Evolutionary conservation across 148 eudicot genomes (phyloP).

Genomic region (Limonium bicolor): DNA sequence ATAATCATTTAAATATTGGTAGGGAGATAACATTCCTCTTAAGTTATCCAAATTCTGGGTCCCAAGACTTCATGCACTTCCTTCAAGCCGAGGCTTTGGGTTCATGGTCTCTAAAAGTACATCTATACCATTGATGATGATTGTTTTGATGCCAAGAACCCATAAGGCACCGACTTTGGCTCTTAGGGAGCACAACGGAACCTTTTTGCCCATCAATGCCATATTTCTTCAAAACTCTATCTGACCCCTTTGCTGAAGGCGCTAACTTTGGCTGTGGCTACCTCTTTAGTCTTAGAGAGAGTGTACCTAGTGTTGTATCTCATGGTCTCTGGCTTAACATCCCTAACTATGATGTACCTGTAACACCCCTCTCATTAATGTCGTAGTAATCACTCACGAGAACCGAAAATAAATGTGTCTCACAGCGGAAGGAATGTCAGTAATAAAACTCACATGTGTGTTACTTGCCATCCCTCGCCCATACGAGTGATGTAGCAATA

Average conservation of each 20-base stretch:
- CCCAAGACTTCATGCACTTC: constrained; percentile 51
- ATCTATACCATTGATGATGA: constrained; percentile 64
- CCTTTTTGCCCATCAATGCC: constrained; percentile 49
- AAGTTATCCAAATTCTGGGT: constrained; percentile 41
- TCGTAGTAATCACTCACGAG: no score
- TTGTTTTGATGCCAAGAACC: constrained; percentile 57
- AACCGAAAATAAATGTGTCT: no score
- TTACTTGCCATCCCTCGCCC: no score
- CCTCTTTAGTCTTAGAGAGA: constrained; percentile 42
- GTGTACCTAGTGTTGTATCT: constrained; percentile 54
- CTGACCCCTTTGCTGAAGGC: constrained; percentile 47
- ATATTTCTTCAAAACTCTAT: constrained; percentile 47
- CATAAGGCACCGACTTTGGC: constrained; percentile 42
- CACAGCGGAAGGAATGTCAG: no score
- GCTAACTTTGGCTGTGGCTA: constrained; percentile 64
- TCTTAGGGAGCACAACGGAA: constrained; percentile 48
- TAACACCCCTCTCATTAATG: no score
- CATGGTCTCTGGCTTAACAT: constrained; percentile 63
- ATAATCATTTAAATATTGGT: no score
- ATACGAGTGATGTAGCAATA: no score
- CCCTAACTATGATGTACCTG: constrained; percentile 62
- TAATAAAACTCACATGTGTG: no score
- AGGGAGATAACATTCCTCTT: no score
- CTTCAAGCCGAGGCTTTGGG: constrained; percentile 53
- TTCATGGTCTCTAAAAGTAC: no score